phyloP scores from a whole-genome alignment of 768 basidiomycete species.

The Tremella fuciformis region DNA sequence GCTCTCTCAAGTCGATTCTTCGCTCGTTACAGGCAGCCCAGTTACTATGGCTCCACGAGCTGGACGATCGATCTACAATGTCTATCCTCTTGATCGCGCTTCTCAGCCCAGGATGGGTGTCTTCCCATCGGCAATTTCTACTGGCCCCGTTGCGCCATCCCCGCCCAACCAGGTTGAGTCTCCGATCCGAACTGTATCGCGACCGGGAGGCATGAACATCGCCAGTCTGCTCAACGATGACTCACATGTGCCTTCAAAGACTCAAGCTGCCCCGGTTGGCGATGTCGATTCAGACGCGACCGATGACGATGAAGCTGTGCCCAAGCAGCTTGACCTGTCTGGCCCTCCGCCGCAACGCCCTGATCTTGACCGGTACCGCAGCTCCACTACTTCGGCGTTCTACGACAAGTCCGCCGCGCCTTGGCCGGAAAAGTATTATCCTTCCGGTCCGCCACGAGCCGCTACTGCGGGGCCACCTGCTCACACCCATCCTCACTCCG shows the following conservation, averaged over 20 bases:
- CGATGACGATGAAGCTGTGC: conserved; percentile 31
- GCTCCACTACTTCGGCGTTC: conserved; percentile 13
- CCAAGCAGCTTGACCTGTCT: conserved; percentile 4
- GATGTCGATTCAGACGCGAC: conserved; percentile 44
- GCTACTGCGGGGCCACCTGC: no score
- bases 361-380: conserved; percentile 19
- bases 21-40: conserved; percentile 1
- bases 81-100: not conserved
- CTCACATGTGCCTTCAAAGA: conserved; percentile 9
- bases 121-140: conserved; percentile 27
- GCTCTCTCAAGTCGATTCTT: not conserved
- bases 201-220: conserved; percentile 36
- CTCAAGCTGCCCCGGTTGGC: not conserved
- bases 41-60: not conserved
- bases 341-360: conserved; percentile 5
- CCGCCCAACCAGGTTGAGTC: not conserved
- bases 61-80: conserved; percentile 23
- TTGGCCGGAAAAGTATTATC: not conserved
- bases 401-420: not conserved
- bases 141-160: not conserved
- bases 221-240: conserved; percentile 42
- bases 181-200: not conserved
- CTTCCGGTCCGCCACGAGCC: no score
- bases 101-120: conserved; percentile 31
- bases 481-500: no score